Evolutionary conservation across 1,284 basidiomycete genomes (phyloP).

Genomic region (Takashimella koratensis): DNA sequence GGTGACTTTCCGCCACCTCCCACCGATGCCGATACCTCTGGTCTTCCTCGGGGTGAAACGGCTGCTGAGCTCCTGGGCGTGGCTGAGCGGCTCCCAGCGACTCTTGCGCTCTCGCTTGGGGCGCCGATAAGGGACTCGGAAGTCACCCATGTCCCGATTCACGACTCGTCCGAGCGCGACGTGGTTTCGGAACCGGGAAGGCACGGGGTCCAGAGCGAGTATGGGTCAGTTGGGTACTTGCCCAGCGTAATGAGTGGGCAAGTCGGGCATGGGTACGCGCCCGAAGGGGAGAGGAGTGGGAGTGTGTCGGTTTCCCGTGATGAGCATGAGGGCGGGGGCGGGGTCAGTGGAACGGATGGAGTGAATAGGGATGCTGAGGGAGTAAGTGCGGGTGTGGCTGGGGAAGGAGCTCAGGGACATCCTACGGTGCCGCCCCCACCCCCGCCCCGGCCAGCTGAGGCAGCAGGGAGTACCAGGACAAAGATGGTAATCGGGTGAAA

Average conservation of each 20-base stretch:
- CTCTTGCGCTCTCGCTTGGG: not conserved
- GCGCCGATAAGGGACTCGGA: not conserved
- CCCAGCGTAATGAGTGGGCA: not conserved
- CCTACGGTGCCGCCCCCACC: not conserved
- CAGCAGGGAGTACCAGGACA: not conserved
- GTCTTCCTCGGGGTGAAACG: no score
- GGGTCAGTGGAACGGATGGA: not conserved
- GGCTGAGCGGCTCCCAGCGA: no score
- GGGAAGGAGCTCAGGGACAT: not conserved
- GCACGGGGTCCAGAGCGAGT: not conserved
- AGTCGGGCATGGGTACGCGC: not conserved
- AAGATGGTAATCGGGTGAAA: not conserved
- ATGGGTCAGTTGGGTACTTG: not conserved
- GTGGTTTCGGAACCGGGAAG: not conserved
- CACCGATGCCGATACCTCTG: no score
- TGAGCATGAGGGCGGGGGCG: not conserved
- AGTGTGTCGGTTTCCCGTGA: not conserved
- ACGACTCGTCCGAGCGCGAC: not conserved
- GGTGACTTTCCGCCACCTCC: no score
- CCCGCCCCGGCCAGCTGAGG: not conserved
- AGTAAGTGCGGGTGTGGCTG: not conserved
- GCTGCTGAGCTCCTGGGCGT: no score
- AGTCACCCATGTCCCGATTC: not conserved
- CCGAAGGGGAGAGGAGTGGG: no score
- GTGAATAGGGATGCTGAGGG: not conserved